A percentile compares a stretch with the other conserved stretches of the same genome.
phyloP scores from a whole-genome alignment of 768 basidiomycete genomes.

The Leccinum fibrillosum region DNA sequence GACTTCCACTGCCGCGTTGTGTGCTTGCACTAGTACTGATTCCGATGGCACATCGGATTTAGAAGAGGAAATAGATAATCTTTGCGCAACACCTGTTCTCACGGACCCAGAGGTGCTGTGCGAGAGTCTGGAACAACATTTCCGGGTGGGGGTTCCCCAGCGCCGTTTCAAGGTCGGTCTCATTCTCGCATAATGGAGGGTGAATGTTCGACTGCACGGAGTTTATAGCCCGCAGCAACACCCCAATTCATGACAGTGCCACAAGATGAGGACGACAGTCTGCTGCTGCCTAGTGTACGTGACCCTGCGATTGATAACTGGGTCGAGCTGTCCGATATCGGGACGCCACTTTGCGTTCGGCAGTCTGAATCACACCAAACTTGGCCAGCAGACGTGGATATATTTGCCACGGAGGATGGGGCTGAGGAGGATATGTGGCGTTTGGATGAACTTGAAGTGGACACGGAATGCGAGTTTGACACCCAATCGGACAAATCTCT shows the following conservation, averaged over 20 bases:
- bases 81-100: conserved; percentile 11
- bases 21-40: conserved; percentile 15
- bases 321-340: conserved; percentile 15
- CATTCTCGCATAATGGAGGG: conserved; percentile 1
- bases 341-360: conserved; percentile 1
- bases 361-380: neutral
- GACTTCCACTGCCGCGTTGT: conserved; percentile 27
- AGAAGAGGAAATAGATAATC: conserved; percentile 13
- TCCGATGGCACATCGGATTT: conserved; percentile 1
- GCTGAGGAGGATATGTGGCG: conserved; percentile 15
- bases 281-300: conserved; percentile 13
- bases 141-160: conserved; percentile 38
- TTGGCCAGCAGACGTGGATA: conserved; percentile 15
- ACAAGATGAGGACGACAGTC: conserved; percentile 22
- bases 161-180: conserved; percentile 46
- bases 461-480: conserved; percentile 5
- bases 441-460: conserved; percentile 5
- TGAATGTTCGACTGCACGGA: conserved; percentile 1
- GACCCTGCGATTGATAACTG: conserved; percentile 9
- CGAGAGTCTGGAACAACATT: conserved; percentile 43
- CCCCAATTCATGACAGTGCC: conserved; percentile 5
- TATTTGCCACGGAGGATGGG: conserved; percentile 15
- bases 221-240: conserved; percentile 16
- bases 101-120: conserved; percentile 38
- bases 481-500: conserved; percentile 22